These are phyloP conservation scores for Amaranthus hypochondriacus DNA, from an alignment of 148 eudicot species.

Conservation along the genomic window DNA sequence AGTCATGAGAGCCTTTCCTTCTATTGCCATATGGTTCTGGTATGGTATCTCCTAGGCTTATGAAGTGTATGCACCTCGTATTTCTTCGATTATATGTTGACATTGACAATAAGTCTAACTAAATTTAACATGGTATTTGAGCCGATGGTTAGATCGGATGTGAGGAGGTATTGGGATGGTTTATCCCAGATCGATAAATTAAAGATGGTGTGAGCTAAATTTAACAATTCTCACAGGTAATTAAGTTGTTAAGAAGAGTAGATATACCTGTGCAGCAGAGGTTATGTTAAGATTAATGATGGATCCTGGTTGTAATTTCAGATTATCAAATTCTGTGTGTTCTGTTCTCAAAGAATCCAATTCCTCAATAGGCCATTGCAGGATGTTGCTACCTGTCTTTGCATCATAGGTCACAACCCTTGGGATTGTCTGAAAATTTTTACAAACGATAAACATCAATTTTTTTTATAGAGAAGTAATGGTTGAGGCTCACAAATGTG, in stretches of 20 bases:
- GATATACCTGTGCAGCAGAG: slow-evolving; percentile 62
- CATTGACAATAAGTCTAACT: no score
- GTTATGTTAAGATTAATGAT: slow-evolving; percentile 47
- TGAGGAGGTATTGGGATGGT: no score
- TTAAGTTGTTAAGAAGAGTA: background rate
- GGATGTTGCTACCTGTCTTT: slow-evolving; percentile 63
- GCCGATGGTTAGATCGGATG: no score
- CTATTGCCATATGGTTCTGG: no score
- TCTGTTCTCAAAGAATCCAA: slow-evolving; percentile 54
- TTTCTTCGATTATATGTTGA: no score
- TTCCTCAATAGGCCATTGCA: slow-evolving; percentile 85
- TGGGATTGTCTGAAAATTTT: slow-evolving; percentile 49
- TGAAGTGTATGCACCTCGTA: no score
- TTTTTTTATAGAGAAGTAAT: no score
- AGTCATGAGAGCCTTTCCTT: no score
- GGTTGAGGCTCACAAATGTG: no score
- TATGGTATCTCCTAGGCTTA: no score
- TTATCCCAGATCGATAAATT: no score
- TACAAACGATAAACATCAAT: background rate
- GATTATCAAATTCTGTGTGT: slow-evolving; percentile 21
- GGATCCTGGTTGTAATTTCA: slow-evolving; percentile 62
- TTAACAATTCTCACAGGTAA: background rate
- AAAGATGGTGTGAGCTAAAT: background rate
- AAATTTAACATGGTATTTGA: no score
- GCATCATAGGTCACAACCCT: slow-evolving; percentile 67